Evolutionary conservation across 192 early-diverging fungal species (phyloP), one percentile per base, ranked within the genome.

Genomic region (Podochytrium sp.): DNA sequence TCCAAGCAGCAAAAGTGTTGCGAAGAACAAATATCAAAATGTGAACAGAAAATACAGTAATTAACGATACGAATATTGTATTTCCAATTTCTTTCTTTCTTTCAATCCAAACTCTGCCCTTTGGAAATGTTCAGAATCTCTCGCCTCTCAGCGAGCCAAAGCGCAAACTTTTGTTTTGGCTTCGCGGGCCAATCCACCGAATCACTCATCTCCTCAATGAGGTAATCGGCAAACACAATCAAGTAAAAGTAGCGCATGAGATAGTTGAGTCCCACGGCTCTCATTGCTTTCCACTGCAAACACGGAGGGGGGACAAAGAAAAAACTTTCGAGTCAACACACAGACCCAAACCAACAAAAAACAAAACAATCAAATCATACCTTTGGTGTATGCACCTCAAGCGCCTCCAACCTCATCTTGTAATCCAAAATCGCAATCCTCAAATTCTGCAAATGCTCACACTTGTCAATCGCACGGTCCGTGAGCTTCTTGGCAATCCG

Each of bases 391-490:
- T 65, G 41, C 1, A 37, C 65, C 3, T 84, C 80, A 25, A 84
- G 52, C 6, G 77, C 84, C 29, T 84, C 84, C 37, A 88, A 49
- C 3, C 87, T 69, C 18, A 86, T 56, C 70, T 85, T 85, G 64
- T 81, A 88, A 58, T 90, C 87, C 51, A 84, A 86, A 41, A 90
- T 83, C 3, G 86, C 85, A 23, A 65, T 80, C 10, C 89, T 63
- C 50, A 90, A 69, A 62, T 90, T 90, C 73, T 90, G 89, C 79
- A 90, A 86, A 75, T 90, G 87, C 30, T 87, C 87, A 64, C 87
- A 90, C 37, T 82, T 66, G 74, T 90, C 86, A 60, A 90, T 86
- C 25, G 86, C 87, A 2, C 77, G 70, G 47, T 90, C 89, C 2
- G 86, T 82, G 3, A 88, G 50, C 32, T 76, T 71, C 68, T 89